Percentiles rank a stretch among this genome's conserved stretches.
These are phyloP conservation scores for Piedraia hortae DNA, from an alignment of 2,329 filamentous ascomycete species.

Conservation along the genomic window DNA sequence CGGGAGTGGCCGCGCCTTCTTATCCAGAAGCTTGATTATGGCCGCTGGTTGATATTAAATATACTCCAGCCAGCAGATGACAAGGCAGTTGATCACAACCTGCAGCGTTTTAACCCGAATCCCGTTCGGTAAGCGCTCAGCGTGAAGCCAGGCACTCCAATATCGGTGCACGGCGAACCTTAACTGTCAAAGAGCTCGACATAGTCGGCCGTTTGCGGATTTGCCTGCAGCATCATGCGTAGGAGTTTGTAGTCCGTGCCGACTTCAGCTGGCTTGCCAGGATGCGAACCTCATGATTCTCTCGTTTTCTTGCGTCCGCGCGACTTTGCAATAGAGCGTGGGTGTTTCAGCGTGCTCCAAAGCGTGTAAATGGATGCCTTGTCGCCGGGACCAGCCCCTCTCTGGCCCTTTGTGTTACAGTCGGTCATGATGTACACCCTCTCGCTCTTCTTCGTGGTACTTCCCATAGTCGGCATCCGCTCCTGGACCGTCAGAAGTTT, in stretches of 20 bases:
- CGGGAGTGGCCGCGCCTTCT: slow-evolving; percentile 76
- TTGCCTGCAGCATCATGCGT: slow-evolving; percentile 86
- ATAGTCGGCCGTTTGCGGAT: slow-evolving; percentile 95
- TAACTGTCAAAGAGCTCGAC: slow-evolving; percentile 88
- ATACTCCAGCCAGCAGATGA: slow-evolving; percentile 86
- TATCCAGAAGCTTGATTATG: slow-evolving; percentile 79
- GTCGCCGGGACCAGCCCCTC: slow-evolving; percentile 66
- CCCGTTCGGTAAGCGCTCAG: slow-evolving; percentile 51
- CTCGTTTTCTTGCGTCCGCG: slow-evolving; percentile 98
- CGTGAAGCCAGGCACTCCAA: slow-evolving; percentile 67
- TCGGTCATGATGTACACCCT: slow-evolving; percentile 20
- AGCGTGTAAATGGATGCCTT: slow-evolving; percentile 77
- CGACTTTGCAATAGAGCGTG: slow-evolving; percentile 77
- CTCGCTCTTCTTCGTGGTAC: slow-evolving; percentile 25
- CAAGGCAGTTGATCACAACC: slow-evolving; percentile 70
- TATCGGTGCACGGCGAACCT: slow-evolving; percentile 66
- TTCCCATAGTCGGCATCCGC: too few species aligned
- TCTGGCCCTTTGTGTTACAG: slow-evolving; percentile 64
- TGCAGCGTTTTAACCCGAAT: slow-evolving; percentile 45
- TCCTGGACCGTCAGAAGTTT: too few species aligned
- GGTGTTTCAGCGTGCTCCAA: slow-evolving; percentile 93
- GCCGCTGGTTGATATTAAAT: slow-evolving; percentile 97
- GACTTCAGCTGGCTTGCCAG: slow-evolving; percentile 94
- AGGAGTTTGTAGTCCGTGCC: slow-evolving; percentile 85
- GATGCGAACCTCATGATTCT: slow-evolving; percentile 72